Conservation (phyloP, 2,329 filamentous ascomycete species). For the Fusarium sp. region DNA sequence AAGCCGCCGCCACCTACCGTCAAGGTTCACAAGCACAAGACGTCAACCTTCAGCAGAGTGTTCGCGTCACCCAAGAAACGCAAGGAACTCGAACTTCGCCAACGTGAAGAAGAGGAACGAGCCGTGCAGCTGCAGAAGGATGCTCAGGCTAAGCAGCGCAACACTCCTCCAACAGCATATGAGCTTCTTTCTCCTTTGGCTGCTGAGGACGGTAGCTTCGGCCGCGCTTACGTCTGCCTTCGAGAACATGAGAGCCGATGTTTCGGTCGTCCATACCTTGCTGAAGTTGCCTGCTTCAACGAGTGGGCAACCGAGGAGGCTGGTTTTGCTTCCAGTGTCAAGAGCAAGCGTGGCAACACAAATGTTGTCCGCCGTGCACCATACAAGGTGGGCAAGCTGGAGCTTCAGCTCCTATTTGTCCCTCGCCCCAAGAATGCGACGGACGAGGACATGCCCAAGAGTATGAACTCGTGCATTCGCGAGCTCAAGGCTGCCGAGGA, state of each 20-base stretch:
- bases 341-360: conserved; percentile 86
- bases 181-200: conserved; percentile 88
- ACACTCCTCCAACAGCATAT: conserved; percentile 78
- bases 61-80: conserved; percentile 97
- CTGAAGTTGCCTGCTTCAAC: conserved; percentile 95
- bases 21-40: conserved; percentile 78
- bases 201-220: conserved; percentile 92
- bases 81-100: conserved; percentile 88
- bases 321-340: conserved; percentile 82
- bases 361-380: conserved; percentile 83
- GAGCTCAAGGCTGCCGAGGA: conserved; percentile 93
- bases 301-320: conserved; percentile 96
- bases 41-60: conserved; percentile 89
- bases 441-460: conserved; percentile 99
- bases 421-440: conserved; percentile 87
- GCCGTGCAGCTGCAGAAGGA: conserved; percentile 72
- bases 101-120: conserved; percentile 85
- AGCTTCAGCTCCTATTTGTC: conserved; percentile 93
- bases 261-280: conserved; percentile 87
- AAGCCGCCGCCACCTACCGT: conserved; percentile 65
- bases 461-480: conserved; percentile 95
- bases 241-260: conserved; percentile 91
- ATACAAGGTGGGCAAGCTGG: conserved; percentile 96
- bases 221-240: conserved; percentile 90
- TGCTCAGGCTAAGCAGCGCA: conserved; percentile 70